phyloP scores from a whole-genome alignment of 2,329 filamentous ascomycete species.

The Diplodia sapinea region DNA sequence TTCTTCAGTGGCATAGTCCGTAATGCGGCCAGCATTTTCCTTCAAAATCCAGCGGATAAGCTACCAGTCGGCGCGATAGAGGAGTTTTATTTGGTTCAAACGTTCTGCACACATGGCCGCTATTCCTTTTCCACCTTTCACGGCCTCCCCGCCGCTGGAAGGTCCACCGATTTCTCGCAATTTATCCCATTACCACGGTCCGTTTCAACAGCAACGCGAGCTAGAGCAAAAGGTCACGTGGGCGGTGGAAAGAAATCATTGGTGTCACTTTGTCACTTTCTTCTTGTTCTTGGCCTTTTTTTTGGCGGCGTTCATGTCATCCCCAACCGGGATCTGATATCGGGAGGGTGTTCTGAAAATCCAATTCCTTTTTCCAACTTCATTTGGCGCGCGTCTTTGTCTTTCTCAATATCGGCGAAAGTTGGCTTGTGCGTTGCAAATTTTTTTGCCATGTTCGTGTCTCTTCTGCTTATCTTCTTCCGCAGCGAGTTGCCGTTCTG shows the following conservation, averaged over 20 bases:
- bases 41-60: slow-evolving; percentile 2
- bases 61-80: slow-evolving; percentile 17
- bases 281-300: neutral
- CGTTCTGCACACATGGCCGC: neutral
- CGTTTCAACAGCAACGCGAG: neutral
- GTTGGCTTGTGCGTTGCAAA: neutral
- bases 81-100: slow-evolving; percentile 14
- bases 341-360: slow-evolving; percentile 25
- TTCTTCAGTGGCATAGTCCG: neutral
- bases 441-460: neutral
- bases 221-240: neutral
- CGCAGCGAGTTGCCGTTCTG: neutral
- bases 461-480: neutral
- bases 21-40: neutral
- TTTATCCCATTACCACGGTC: neutral
- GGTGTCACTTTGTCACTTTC: neutral
- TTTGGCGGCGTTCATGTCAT: slow-evolving; percentile 1
- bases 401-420: neutral
- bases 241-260: neutral
- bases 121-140: neutral
- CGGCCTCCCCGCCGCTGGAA: neutral
- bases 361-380: slow-evolving; percentile 5
- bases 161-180: neutral
- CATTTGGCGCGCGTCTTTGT: neutral
- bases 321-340: neutral